Conservation (phyloP, 2,329 filamentous ascomycete species). For the Tolypocladium sp. region DNA sequence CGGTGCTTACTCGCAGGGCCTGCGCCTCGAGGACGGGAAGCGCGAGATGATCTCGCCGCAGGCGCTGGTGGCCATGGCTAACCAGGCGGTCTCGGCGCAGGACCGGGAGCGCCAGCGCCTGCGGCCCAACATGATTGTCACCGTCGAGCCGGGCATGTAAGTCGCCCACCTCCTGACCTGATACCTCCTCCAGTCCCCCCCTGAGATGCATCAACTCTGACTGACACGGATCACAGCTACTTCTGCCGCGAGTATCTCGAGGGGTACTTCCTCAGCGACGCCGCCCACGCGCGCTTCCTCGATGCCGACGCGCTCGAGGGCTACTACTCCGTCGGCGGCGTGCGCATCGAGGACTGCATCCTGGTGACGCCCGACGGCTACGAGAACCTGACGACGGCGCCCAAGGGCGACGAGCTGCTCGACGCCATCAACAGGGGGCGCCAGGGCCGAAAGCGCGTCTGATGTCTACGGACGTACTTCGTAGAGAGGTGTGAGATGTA, state of each 20-base stretch:
- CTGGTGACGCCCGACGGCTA: constrained; percentile 68
- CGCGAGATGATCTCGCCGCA: constrained; percentile 29
- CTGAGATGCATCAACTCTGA: neutral
- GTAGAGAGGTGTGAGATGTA: too few relatives aligned
- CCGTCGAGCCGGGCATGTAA: constrained; percentile 67
- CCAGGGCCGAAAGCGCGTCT: too few relatives aligned
- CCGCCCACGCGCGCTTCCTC: constrained; percentile 53
- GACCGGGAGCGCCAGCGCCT: constrained; percentile 31
- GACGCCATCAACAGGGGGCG: constrained; percentile 42
- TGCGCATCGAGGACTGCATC: constrained; percentile 87
- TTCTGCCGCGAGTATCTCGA: constrained; percentile 68
- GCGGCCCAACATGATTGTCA: constrained; percentile 59
- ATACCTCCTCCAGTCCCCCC: too few relatives aligned
- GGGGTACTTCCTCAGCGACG: constrained; percentile 53
- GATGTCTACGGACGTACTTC: too few relatives aligned
- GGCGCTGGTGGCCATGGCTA: constrained; percentile 20
- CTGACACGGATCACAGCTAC: constrained; percentile 40
- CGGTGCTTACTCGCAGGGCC: constrained; percentile 12
- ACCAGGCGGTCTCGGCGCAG: constrained; percentile 10
- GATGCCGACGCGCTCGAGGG: constrained; percentile 53
- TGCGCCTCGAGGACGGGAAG: constrained; percentile 26
- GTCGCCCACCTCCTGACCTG: constrained; percentile 10
- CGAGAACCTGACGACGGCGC: constrained; percentile 75
- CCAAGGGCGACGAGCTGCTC: constrained; percentile 66
- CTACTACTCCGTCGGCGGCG: constrained; percentile 76